phyloP scores from a whole-genome alignment of 441 rosid genomes.

The Pelargonium citronellum region DNA sequence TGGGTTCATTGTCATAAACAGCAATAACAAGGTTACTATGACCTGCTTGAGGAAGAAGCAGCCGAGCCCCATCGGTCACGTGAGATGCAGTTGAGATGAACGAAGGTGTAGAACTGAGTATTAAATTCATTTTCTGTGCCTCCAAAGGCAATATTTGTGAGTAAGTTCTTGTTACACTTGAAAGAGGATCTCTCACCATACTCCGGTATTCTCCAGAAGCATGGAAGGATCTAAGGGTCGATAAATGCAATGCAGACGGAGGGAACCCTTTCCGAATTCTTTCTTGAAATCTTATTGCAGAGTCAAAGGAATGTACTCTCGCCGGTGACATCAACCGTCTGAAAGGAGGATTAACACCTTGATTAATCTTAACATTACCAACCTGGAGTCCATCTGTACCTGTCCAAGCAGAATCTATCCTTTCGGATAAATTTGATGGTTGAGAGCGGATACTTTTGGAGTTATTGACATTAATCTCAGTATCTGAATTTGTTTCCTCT shows the following conservation, averaged over 20 bases:
- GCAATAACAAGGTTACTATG: conserved; percentile 68
- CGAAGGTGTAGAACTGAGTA: conserved; percentile 41
- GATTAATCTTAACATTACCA: conserved; percentile 20
- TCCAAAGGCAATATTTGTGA: conserved; percentile 59
- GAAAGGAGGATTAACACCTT: conserved; percentile 33
- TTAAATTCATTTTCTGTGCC: conserved; percentile 58
- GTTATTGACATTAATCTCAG: conserved; percentile 11
- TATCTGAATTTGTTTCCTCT: conserved; percentile 23
- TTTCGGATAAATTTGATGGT: conserved; percentile 61
- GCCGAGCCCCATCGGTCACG: conserved; percentile 64
- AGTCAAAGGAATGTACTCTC: conserved; percentile 81
- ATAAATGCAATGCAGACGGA: conserved; percentile 54
- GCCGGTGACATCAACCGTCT: conserved; percentile 47
- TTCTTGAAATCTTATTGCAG: conserved; percentile 67
- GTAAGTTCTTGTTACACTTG: conserved; percentile 49
- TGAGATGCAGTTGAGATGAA: conserved; percentile 54
- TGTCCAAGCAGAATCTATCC: conserved; percentile 92
- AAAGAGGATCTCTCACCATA: conserved; percentile 79
- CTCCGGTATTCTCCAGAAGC: conserved; percentile 78
- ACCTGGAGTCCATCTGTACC: conserved; percentile 50
- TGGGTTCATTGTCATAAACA: conserved; percentile 89
- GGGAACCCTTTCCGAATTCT: conserved; percentile 50
- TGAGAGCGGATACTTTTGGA: conserved; percentile 31
- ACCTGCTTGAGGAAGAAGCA: conserved; percentile 64
- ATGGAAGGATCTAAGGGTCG: conserved; percentile 67